Conservation (phyloP, 805 yeast species). For the Saccharomycopsis sp. region DNA sequence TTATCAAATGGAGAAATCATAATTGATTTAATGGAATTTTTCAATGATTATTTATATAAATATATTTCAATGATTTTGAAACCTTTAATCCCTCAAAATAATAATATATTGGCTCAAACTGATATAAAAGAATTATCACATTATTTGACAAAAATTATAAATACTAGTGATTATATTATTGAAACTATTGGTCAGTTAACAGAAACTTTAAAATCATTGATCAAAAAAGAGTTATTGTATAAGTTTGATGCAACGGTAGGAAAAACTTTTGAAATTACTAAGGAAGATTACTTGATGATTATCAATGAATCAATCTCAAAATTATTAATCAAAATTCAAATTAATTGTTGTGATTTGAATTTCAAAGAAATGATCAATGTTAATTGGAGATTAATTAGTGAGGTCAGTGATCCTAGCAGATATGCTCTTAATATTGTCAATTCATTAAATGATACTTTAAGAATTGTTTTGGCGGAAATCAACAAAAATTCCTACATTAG, state of each 20-base stretch:
- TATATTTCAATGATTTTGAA: conserved; percentile 43
- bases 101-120: conserved; percentile 21
- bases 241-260: conserved; percentile 28
- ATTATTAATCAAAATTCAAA: conserved; percentile 46
- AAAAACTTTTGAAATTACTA: conserved; percentile 42
- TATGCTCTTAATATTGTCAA: conserved; percentile 52
- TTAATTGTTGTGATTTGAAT: conserved; percentile 51
- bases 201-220: conserved; percentile 29
- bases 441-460: conserved; percentile 32
- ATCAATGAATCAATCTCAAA: conserved; percentile 48
- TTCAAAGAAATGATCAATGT: conserved; percentile 79
- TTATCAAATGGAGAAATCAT: conserved; percentile 36
- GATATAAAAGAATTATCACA: conserved; percentile 50
- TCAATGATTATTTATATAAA: conserved; percentile 53
- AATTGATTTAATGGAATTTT: conserved; percentile 42
- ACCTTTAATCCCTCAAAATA: conserved; percentile 35
- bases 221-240: conserved; percentile 18
- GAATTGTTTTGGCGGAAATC: conserved; percentile 42
- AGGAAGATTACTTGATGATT: conserved; percentile 44
- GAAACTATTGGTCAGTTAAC: conserved; percentile 70
- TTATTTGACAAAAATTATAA: conserved; percentile 60
- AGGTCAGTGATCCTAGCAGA: conserved; percentile 63
- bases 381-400: conserved; percentile 58
- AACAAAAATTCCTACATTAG: conserved; percentile 63
- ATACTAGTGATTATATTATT: conserved; percentile 85